Percentiles rank a stretch among this genome's conserved stretches.
These are phyloP conservation scores for Cordia subcordata DNA, from an alignment of 257 asterid species.

Conservation along the genomic window DNA sequence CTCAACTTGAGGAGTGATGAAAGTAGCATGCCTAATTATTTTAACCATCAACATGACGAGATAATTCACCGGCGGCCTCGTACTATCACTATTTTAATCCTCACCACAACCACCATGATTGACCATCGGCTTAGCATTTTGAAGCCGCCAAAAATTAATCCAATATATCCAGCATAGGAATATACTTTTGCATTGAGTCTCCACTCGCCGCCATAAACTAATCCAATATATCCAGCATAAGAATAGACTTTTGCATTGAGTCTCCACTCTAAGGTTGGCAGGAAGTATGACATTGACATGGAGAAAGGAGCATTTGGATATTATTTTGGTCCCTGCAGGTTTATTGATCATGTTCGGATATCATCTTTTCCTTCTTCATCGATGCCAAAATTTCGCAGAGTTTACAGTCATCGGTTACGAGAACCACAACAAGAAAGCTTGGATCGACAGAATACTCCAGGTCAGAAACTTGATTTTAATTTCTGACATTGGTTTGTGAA, in stretches of 20 bases:
- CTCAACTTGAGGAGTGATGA: too few species aligned
- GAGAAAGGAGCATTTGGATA: slow-evolving; percentile 49
- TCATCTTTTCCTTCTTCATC: slow-evolving; percentile 49
- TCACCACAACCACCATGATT: too few species aligned
- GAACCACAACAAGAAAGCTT: slow-evolving; percentile 52
- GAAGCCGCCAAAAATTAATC: too few species aligned
- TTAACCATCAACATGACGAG: too few species aligned
- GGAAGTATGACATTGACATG: slow-evolving; percentile 33
- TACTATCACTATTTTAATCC: too few species aligned
- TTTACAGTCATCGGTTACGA: slow-evolving; percentile 53
- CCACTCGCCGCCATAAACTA: background rate
- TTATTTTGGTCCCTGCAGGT: slow-evolving; percentile 44
- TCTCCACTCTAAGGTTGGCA: too few species aligned
- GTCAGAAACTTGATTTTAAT: slow-evolving; percentile 25
- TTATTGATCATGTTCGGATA: slow-evolving; percentile 53
- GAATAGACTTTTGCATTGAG: too few species aligned
- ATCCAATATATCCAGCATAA: too few species aligned
- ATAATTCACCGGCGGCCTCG: too few species aligned
- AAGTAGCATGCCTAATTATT: too few species aligned
- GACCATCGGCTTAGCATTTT: too few species aligned
- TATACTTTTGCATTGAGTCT: background rate
- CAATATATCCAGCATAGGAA: background rate
- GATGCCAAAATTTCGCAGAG: slow-evolving; percentile 39
- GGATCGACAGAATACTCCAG: slow-evolving; percentile 55
- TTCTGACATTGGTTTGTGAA: too few species aligned